Conservation (phyloP, 176 grass and related monocot species). For the Saccharum spontaneum region DNA sequence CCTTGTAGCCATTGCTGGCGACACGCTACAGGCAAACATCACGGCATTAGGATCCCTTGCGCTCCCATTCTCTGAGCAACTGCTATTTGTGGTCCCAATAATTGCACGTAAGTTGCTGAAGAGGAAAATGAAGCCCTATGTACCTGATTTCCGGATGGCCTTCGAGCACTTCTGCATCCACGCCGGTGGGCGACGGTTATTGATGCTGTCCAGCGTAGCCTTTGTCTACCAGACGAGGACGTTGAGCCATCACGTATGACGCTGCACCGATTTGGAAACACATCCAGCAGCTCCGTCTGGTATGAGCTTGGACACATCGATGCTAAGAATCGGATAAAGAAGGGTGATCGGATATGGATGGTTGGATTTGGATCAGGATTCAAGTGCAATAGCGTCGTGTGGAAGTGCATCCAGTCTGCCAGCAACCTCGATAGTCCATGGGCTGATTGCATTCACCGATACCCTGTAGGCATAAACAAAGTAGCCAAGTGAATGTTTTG, state of each 20-base stretch:
- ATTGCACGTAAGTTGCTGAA: not conserved
- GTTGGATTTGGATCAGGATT: conserved; percentile 47
- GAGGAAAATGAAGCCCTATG: not conserved
- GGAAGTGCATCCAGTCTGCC: not conserved
- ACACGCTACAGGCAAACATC: conserved; percentile 26
- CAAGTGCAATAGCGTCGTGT: conserved; percentile 39
- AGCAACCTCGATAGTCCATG: not conserved
- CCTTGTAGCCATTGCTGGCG: not conserved
- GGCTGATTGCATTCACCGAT: conserved; percentile 25
- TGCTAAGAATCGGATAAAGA: not conserved
- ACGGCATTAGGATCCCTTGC: not conserved
- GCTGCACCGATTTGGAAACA: conserved; percentile 45
- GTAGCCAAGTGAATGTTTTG: not conserved
- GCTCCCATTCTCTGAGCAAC: conserved; percentile 24
- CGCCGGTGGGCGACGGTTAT: conserved; percentile 61
- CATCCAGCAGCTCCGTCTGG: conserved; percentile 46
- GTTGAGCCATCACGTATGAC: conserved; percentile 35
- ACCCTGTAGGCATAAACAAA: conserved; percentile 3
- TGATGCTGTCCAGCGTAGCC: conserved; percentile 38
- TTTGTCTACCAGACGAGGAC: conserved; percentile 3
- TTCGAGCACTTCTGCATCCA: conserved; percentile 95
- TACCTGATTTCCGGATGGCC: conserved; percentile 52
- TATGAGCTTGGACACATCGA: conserved; percentile 43
- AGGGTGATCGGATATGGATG: conserved; percentile 32
- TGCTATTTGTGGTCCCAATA: not conserved